Percentiles rank a stretch among this genome's conserved stretches.
These are phyloP conservation scores for Mentha longifolia DNA, from an alignment of 257 asterid genomes.

Conservation along the genomic window DNA sequence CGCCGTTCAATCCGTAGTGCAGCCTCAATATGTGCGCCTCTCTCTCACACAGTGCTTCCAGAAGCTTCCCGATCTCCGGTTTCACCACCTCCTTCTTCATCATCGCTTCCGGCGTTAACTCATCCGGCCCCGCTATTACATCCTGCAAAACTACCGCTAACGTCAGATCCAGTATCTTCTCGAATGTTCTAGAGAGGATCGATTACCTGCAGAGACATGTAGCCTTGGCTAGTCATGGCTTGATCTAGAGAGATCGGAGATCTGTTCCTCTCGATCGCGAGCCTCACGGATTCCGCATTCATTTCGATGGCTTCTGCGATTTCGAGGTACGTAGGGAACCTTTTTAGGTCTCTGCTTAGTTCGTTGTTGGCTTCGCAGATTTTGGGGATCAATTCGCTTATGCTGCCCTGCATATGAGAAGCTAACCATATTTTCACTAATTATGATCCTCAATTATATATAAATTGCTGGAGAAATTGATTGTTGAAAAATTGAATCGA, in stretches of 20 bases:
- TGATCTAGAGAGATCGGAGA: slow-evolving; percentile 61
- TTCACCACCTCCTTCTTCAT: slow-evolving; percentile 51
- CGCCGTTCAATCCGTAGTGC: slow-evolving; percentile 61
- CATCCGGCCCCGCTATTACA: slow-evolving; percentile 60
- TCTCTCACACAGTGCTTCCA: slow-evolving; percentile 49
- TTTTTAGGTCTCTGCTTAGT: slow-evolving; percentile 47
- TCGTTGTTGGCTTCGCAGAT: slow-evolving; percentile 57
- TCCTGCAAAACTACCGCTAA: slow-evolving; percentile 37
- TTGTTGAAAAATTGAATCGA: not conserved
- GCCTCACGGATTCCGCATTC: slow-evolving; percentile 45
- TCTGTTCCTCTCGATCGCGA: slow-evolving; percentile 57
- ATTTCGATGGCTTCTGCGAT: slow-evolving; percentile 49
- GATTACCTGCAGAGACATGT: slow-evolving; percentile 65
- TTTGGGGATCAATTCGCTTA: slow-evolving; percentile 56
- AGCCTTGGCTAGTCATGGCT: slow-evolving; percentile 43
- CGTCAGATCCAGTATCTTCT: not conserved
- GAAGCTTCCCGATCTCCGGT: slow-evolving; percentile 50
- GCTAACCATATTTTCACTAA: slow-evolving; percentile 52
- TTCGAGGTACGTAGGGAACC: slow-evolving; percentile 57
- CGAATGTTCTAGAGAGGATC: not conserved
- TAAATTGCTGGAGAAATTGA: not conserved
- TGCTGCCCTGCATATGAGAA: slow-evolving; percentile 59
- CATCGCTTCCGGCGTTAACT: slow-evolving; percentile 57
- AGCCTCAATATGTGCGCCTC: slow-evolving; percentile 53
- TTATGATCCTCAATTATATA: slow-evolving; percentile 45